Percentiles rank a stretch among this genome's conserved stretches.
Evolutionary conservation across 192 early-diverging fungal genomes (phyloP).

Genomic region (Coemansia umbellata): DNA sequence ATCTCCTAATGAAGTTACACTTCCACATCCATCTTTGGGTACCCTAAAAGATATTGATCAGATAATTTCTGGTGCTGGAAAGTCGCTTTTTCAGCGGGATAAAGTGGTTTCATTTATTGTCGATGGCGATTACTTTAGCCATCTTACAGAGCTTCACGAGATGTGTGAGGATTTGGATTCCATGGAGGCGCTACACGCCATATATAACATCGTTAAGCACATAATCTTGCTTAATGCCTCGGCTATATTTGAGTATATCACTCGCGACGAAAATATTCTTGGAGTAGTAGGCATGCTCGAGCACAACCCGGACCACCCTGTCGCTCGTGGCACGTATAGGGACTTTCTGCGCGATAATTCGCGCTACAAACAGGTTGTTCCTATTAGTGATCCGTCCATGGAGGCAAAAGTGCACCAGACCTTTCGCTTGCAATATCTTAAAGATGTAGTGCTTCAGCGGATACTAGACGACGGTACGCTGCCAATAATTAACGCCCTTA

Average conservation of each 20-base stretch:
- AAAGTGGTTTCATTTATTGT: conserved; percentile 59
- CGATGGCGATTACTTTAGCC: conserved; percentile 63
- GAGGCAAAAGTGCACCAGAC: conserved; percentile 80
- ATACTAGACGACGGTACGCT: conserved; percentile 74
- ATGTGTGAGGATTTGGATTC: conserved; percentile 82
- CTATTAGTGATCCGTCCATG: conserved; percentile 68
- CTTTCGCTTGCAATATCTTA: conserved; percentile 82
- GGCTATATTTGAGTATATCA: conserved; percentile 66
- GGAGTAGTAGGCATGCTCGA: conserved; percentile 80
- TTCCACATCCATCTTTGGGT: conserved; percentile 67
- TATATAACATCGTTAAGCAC: conserved; percentile 71
- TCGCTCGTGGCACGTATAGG: conserved; percentile 69
- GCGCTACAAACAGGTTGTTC: conserved; percentile 72
- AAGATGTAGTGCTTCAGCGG: conserved; percentile 77
- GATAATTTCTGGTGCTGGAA: conserved; percentile 55
- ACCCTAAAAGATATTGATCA: conserved; percentile 71
- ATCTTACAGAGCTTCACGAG: conserved; percentile 66
- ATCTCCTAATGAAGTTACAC: conserved; percentile 1
- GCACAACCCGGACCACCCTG: conserved; percentile 76
- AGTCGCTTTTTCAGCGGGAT: conserved; percentile 61
- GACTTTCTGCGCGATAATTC: conserved; percentile 59
- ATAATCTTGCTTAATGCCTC: conserved; percentile 80
- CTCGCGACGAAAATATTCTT: conserved; percentile 73
- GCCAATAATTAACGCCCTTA: conserved; percentile 67
- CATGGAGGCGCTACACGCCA: conserved; percentile 61